Evolutionary conservation across 176 grass and related monocot genomes (phyloP), one percentile per base, ranked within the genome.

Genomic region (sorghum (Sorghum bicolor)): DNA sequence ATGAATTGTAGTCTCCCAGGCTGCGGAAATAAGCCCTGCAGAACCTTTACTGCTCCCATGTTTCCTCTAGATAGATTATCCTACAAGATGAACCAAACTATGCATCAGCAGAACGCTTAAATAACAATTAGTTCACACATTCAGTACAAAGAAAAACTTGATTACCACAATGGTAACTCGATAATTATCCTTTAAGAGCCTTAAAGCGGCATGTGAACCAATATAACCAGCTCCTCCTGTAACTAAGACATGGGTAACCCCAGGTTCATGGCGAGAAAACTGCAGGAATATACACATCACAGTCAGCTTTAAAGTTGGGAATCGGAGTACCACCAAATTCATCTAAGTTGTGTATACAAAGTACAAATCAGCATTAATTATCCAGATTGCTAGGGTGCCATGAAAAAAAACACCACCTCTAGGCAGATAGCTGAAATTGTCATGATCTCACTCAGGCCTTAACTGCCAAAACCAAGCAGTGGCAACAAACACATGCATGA

Each of bases 221-320:
- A 94, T 94, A 92, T 92, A 94, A 5, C 93, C 93, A 88, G 93
- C 93, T 88, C 93, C 93, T 88, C 93, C 93, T 40, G 90, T 92
- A 57, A 94, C 75, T 72, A 94, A 88, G 57, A 94, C 87, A 64
- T 94, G 93, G 71, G 90, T 94, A 78, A 92, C 87, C 33, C 93
- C 90, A 84, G 78, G 71, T 76, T 94, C 90, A 83, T 62, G 90
- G 32, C 34, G 90, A 78, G 93, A 92, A 90, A 94, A 94, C 93
- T 94, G 90, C 55, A 90, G 61, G n/a, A 40, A 74, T 72, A 60
- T 45, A 84, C 50, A 26, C 31, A 79, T 4, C 67, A 50, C 5
- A 60, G 52, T 88, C 37, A 88, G 47, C 11, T 70, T 68, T 60
- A 83, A 10, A 64, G 14, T 48, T 85, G 13, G 9, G n/a, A 69